Base-by-base conservation (phyloP, 139 green algal species). In the Axilococcus clingmanii region DNA sequence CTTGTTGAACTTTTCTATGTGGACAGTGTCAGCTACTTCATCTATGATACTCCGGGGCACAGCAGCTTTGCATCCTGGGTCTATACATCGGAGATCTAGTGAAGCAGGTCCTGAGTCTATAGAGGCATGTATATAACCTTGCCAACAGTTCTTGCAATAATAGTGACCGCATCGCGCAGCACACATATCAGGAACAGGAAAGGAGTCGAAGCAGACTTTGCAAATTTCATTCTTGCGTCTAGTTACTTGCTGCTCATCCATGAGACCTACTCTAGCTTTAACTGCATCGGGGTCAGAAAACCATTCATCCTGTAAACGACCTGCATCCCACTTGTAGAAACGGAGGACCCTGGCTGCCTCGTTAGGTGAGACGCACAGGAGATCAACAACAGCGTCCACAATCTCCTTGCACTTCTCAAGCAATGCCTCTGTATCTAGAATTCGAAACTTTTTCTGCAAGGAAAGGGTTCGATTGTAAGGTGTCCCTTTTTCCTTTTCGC, bases 201-300 rank as follows among this genome's bases (percentile, higher is more conserved):
- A 83, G 5, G 46, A 57, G 17, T 96, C 88, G 31, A 94, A 97
- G 75, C 91, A 98, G 48, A 97, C 93, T 40, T 76, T 64, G 69
- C 89, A 97, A 4, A 23, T 65, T 19, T 66, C 57, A 5, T 35
- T 6, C 35, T 20, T 40, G 7, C 16, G 7, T n/a, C 35, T 4
- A 7, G 52, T 31, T 30, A 42, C 24, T 20, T 66, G 40, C 23
- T 44, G 28, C 20, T 66, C 45, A 4, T 83, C 69, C 35, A 78
- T 16, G 4, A 96, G 62, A 2, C 88, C 88, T 5, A 94, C 65
- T 41, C 68, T 53, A 7, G 57, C 40, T 12, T 67, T 66, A 51
- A 95, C 76, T 5, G 42, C 48, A 3, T 87, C 82, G 22, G 81
- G 66, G 52, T 96, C 80, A 1, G 55, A 48, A 57, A 96, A 96